These are phyloP conservation scores for Umbelopsis isabellina DNA, from an alignment of 192 early-diverging fungal genomes.

Conservation along the genomic window DNA sequence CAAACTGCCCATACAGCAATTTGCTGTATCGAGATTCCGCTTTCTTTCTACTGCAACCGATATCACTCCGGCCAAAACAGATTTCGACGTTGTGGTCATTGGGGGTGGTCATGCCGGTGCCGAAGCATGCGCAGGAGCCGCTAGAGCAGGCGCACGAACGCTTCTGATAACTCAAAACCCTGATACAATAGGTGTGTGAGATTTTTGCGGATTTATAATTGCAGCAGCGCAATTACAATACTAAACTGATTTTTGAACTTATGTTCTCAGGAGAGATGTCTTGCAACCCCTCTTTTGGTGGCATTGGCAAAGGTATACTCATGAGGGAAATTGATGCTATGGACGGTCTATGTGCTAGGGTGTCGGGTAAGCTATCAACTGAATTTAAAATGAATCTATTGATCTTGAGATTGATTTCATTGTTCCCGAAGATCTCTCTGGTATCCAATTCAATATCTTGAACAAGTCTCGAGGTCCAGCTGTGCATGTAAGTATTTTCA, in stretches of 20 bases:
- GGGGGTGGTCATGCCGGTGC: slow-evolving; percentile 87
- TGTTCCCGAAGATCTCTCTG: slow-evolving; percentile 58
- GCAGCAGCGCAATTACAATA: background rate
- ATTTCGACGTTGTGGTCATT: slow-evolving; percentile 77
- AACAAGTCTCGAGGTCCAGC: slow-evolving; percentile 84
- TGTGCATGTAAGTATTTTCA: slow-evolving; percentile 58
- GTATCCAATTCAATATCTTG: slow-evolving; percentile 82
- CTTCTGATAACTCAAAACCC: slow-evolving; percentile 74
- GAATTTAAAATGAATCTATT: background rate
- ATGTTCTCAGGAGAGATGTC: slow-evolving; percentile 73
- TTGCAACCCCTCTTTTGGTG: slow-evolving; percentile 87
- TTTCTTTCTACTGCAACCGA: background rate
- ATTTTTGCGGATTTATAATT: background rate
- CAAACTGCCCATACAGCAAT: background rate
- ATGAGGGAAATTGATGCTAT: slow-evolving; percentile 82
- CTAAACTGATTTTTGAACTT: background rate
- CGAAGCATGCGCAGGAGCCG: slow-evolving; percentile 79
- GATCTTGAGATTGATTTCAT: background rate
- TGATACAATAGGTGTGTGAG: slow-evolving; percentile 66
- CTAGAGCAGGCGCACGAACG: slow-evolving; percentile 71
- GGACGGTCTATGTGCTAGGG: slow-evolving; percentile 81
- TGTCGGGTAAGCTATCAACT: slow-evolving; percentile 50
- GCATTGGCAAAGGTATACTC: slow-evolving; percentile 81
- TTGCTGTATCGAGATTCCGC: background rate
- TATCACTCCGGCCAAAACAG: background rate